Evolutionary conservation across 2,329 filamentous ascomycete species (phyloP), one percentile per base, ranked within the genome.

Genomic region (Stagonosporopsis vannaccii): DNA sequence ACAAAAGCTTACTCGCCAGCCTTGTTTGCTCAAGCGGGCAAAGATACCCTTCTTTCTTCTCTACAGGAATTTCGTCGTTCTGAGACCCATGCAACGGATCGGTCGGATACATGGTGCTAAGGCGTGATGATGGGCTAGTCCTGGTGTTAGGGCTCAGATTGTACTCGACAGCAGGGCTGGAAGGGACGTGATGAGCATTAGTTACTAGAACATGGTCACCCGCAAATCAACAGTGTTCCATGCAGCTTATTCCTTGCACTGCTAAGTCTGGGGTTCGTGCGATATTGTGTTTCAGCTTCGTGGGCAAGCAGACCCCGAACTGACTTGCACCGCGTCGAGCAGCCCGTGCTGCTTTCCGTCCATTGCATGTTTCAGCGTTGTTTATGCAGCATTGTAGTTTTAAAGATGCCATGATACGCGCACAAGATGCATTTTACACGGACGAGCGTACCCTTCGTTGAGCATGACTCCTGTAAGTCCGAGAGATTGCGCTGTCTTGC

Each of bases 1-100:
- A 71, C 65, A 55, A 44, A 68, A 65, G 66, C 70, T 73, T 68
- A 65, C 69, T 72, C 70, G 67, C 68, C 60, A 60, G 48, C 65
- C 63, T 71, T 68, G 59, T 73, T 69, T 69, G 68, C 68, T 72
- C 68, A 57, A 53, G 67, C 67, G 72, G 71, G 69, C 66, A 68
- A 68, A 73, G 63, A 75, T 75, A 74, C 70, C 72, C 72, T 73
- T 71, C 65, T 69, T 73, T 70, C 64, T 69, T 62, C 45, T 41
- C 40, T 44, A 49, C 44, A 52, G 35, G 47, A 44, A 28, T 49
- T 52, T 43, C 15, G 33, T 61, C 48, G 41, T 36, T 51, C 43
- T 33, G 17, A 32, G 8, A 30, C 26, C 46, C 46, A 30, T 51
- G 32, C 39, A 62, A 56, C 58, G 60, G 63, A 62, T 52, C 28